A percentile compares a stretch with the other conserved stretches of the same genome.
These are phyloP conservation scores for Ophiorrhiza pumila DNA, from an alignment of 257 asterid genomes.

Conservation along the genomic window DNA sequence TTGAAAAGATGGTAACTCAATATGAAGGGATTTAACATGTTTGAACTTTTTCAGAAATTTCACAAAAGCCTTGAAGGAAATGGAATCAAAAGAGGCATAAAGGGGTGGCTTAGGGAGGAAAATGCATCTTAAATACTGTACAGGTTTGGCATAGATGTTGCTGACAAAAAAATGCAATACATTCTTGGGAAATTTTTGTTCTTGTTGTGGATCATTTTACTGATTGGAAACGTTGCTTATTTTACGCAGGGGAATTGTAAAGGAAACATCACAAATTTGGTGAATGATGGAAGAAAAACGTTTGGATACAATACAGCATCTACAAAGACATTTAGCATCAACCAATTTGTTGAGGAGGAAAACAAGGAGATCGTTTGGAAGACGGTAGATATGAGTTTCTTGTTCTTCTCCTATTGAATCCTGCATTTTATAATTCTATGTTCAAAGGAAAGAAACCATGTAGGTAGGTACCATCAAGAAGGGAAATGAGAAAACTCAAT, in stretches of 20 bases:
- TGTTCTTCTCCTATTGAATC: neutral
- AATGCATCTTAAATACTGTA: neutral
- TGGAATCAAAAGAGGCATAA: neutral
- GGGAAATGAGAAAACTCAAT: no score
- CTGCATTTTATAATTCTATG: neutral
- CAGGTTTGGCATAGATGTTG: conserved; percentile 5
- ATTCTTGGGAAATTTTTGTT: neutral
- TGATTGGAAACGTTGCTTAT: neutral
- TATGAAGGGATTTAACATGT: neutral
- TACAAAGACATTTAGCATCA: conserved; percentile 14
- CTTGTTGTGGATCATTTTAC: neutral
- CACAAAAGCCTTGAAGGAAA: neutral
- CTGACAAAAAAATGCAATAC: neutral
- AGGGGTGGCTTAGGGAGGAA: neutral
- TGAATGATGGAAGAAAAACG: conserved; percentile 2
- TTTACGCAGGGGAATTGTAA: neutral
- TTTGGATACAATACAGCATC: conserved; percentile 10
- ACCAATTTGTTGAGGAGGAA: neutral
- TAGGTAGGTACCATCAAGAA: no score
- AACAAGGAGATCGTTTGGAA: conserved; percentile 6
- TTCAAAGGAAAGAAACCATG: no score
- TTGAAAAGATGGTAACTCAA: conserved; percentile 5
- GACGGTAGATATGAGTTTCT: conserved; percentile 5
- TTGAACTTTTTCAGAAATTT: conserved; percentile 3
- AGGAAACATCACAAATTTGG: neutral